Evolutionary conservation across 345 rosid genomes (phyloP), one percentile per base, ranked within the genome.

Genomic region (Hibiscus syriacus): DNA sequence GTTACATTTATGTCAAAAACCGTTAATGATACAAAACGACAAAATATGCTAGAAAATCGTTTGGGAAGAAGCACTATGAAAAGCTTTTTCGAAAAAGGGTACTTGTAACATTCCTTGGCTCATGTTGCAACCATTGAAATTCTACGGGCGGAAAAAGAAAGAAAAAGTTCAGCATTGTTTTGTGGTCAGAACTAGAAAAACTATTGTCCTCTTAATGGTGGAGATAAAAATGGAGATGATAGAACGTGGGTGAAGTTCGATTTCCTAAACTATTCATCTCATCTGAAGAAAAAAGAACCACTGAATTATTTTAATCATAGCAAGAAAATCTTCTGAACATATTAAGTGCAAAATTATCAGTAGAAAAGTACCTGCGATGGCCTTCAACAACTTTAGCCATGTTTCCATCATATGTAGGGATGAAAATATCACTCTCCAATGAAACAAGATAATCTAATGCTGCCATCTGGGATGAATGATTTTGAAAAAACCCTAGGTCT

Each of bases 351-450:
- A 56, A 64, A 34, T 2, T 32, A 6, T 12, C 19, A 2, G 22
- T 23, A 57, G 62, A 66, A 49, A 26, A 16, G 53, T 77, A 92
- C 99, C 97, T 87, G 69, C n/a, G n/a, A n/a, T n/a, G n/a, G n/a
- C n/a, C n/a, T n/a, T n/a, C n/a, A n/a, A n/a, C n/a, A n/a, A n/a
- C n/a, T n/a, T n/a, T n/a, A n/a, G n/a, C n/a, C n/a, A n/a, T n/a
- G n/a, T n/a, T n/a, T n/a, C n/a, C n/a, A n/a, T n/a, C n/a, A n/a
- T n/a, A n/a, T n/a, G n/a, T n/a, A n/a, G n/a, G n/a, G n/a, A n/a
- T n/a, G n/a, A n/a, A n/a, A n/a, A n/a, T n/a, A n/a, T n/a, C n/a
- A n/a, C n/a, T n/a, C n/a, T n/a, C n/a, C n/a, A n/a, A n/a, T n/a
- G n/a, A n/a, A n/a, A n/a, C n/a, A n/a, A n/a, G n/a, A n/a, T n/a